Percentiles rank a stretch among this genome's conserved stretches.
Evolutionary conservation across 306 rosid species (phyloP).

Genomic region (Gynostemma pentaphyllum): DNA sequence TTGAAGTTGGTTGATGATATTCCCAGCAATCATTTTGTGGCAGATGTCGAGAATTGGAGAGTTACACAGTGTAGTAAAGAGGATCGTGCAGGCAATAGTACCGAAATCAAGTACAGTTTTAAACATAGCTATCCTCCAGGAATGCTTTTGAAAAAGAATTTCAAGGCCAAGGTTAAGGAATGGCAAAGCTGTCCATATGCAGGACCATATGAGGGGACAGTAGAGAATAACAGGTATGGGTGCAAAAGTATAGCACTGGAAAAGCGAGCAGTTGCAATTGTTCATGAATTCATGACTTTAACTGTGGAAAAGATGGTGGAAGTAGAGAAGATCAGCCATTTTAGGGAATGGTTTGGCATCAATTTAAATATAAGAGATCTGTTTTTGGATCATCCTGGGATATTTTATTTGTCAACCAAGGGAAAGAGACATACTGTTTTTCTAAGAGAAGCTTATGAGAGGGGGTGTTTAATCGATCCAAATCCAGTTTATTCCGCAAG

Average conservation of each 20-base stretch:
- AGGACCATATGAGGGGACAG: constrained; percentile 59
- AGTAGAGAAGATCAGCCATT: constrained; percentile 62
- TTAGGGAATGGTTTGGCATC: constrained; percentile 47
- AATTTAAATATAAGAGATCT: constrained; percentile 61
- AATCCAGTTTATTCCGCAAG: constrained; percentile 72
- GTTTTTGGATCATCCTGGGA: constrained; percentile 78
- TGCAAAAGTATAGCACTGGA: constrained; percentile 42
- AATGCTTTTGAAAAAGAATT: constrained; percentile 58
- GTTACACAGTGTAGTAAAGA: constrained; percentile 66
- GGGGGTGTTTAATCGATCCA: constrained; percentile 60
- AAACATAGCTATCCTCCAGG: constrained; percentile 71
- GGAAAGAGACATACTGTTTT: constrained; percentile 84
- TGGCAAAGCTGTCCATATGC: constrained; percentile 71
- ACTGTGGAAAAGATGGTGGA: constrained; percentile 93
- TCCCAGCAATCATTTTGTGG: constrained; percentile 24
- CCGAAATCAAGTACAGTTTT: constrained; percentile 49
- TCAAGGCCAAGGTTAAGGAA: constrained; percentile 73
- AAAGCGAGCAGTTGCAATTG: constrained; percentile 69
- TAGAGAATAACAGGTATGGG: constrained; percentile 35
- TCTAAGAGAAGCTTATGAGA: constrained; percentile 85
- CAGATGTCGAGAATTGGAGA: constrained; percentile 82
- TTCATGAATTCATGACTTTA: constrained; percentile 79
- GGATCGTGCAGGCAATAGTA: constrained; percentile 38
- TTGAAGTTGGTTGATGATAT: constrained; percentile 43
- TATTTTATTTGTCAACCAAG: constrained; percentile 77